phyloP scores from a whole-genome alignment of 352 stramenopile genomes.

The Pythium rishiriense region DNA sequence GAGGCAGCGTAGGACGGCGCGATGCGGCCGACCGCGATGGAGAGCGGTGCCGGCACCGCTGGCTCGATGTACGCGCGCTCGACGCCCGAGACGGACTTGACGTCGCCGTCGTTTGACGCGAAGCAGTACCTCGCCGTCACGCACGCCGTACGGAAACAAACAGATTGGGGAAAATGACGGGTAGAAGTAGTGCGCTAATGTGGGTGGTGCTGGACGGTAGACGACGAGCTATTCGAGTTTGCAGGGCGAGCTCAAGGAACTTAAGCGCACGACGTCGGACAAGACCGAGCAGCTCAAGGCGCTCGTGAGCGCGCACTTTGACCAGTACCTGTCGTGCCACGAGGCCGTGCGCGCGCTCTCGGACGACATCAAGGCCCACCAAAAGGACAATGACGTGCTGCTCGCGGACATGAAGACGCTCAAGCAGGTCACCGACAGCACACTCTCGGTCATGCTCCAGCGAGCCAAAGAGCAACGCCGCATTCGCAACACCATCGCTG shows the following conservation, averaged over 20 bases:
- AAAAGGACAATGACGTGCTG: slow-evolving; percentile 57
- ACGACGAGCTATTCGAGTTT: slow-evolving; percentile 61
- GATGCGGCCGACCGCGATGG: slow-evolving; percentile 26
- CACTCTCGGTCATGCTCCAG: slow-evolving; percentile 76
- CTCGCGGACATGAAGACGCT: slow-evolving; percentile 55
- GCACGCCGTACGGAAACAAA: slow-evolving; percentile 72
- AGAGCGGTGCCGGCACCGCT: slow-evolving; percentile 8
- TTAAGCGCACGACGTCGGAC: slow-evolving; percentile 75
- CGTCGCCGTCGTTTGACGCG: slow-evolving; percentile 57
- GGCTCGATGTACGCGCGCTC: slow-evolving; percentile 8
- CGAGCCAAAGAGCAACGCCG: slow-evolving; percentile 72
- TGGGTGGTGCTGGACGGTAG: slow-evolving; percentile 24
- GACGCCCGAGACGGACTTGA: slow-evolving; percentile 51
- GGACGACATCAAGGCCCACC: slow-evolving; percentile 62
- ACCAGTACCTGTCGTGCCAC: slow-evolving; percentile 83
- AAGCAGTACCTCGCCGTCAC: slow-evolving; percentile 61
- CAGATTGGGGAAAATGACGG: too few relatives aligned
- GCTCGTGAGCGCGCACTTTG: slow-evolving; percentile 78
- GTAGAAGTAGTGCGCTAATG: background rate
- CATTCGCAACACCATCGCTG: slow-evolving; percentile 71
- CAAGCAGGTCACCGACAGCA: slow-evolving; percentile 60
- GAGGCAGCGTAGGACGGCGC: background rate
- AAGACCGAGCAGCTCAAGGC: slow-evolving; percentile 86
- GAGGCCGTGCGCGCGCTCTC: slow-evolving; percentile 66
- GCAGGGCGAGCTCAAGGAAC: slow-evolving; percentile 60